Percentiles rank a stretch among this genome's conserved stretches.
Evolutionary conservation across 805 yeast species (phyloP).

Genomic region (Saccharomycopsis guyanensis): DNA sequence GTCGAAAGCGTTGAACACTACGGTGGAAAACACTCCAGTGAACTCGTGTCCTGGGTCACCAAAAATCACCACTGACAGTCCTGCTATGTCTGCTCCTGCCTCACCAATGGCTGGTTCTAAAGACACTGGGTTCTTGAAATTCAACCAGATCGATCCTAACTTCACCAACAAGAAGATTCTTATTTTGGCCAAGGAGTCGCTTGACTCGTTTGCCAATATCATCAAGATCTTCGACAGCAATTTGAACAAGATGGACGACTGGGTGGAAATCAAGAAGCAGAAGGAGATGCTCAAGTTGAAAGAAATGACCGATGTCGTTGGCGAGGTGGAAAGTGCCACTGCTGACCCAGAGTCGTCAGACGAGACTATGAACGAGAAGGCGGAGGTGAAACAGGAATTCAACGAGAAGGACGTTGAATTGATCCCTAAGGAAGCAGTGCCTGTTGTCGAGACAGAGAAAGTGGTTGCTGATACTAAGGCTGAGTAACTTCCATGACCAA

Average conservation of each 20-base stretch:
- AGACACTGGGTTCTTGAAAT: slow-evolving; percentile 20
- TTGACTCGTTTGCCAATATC: slow-evolving; percentile 78
- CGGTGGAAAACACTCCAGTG: slow-evolving; percentile 25
- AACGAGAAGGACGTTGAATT: neutral
- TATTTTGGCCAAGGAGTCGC: slow-evolving; percentile 78
- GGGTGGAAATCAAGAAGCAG: slow-evolving; percentile 39
- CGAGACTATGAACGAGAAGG: too few relatives aligned
- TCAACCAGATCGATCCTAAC: slow-evolving; percentile 17
- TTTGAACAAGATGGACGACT: slow-evolving; percentile 73
- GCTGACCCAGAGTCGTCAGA: too few relatives aligned
- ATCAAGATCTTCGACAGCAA: slow-evolving; percentile 82
- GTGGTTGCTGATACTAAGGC: neutral
- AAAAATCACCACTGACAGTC: slow-evolving; percentile 4
- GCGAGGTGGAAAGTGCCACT: too few relatives aligned
- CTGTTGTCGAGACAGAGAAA: neutral
- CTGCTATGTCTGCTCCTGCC: slow-evolving; percentile 6
- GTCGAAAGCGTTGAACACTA: slow-evolving; percentile 37
- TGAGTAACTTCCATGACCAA: slow-evolving; percentile 2
- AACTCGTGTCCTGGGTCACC: slow-evolving; percentile 18
- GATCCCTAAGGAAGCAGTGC: neutral
- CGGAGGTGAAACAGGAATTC: neutral
- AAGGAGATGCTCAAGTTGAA: slow-evolving; percentile 13
- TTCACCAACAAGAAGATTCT: slow-evolving; percentile 62
- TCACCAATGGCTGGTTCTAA: neutral
- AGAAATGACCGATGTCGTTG: neutral